Conservation (phyloP, 2,329 filamentous ascomycete species). For the Aspergillus novofumigatus region DNA sequence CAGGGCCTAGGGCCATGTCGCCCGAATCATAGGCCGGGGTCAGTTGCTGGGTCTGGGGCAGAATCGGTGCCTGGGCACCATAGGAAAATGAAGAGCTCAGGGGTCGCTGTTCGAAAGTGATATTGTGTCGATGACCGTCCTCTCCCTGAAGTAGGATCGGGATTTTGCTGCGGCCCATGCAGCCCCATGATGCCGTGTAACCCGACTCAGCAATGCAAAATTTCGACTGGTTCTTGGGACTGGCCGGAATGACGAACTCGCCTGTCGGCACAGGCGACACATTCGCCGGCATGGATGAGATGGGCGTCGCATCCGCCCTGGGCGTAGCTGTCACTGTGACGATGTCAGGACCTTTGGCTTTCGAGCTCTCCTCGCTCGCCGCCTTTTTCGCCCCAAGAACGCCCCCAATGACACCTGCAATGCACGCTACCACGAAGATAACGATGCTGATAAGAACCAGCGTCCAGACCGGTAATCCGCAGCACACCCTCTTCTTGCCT, state of each 20-base stretch:
- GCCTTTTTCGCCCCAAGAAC: conserved; percentile 45
- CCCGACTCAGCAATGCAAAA: conserved; percentile 46
- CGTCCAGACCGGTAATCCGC: conserved; percentile 50
- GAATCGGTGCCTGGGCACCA: conserved; percentile 56
- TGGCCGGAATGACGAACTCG: conserved; percentile 45
- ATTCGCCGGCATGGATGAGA: conserved; percentile 43
- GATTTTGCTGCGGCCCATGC: conserved; percentile 34
- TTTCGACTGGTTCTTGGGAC: conserved; percentile 45
- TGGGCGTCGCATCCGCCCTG: conserved; percentile 49
- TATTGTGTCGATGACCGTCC: conserved; percentile 21
- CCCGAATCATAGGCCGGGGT: conserved; percentile 56
- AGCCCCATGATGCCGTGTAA: conserved; percentile 51
- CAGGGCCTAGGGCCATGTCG: conserved; percentile 54
- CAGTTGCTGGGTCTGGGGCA: conserved; percentile 46
- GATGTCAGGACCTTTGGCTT: conserved; percentile 24
- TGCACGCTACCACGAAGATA: conserved; percentile 46
- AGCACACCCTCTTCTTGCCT: conserved; percentile 42
- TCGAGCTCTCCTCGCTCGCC: conserved; percentile 23
- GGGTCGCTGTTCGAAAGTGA: conserved; percentile 38
- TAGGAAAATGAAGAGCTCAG: conserved; percentile 48
- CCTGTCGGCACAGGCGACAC: conserved; percentile 49
- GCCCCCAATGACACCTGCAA: conserved; percentile 53
- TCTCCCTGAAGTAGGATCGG: conserved; percentile 29
- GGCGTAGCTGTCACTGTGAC: conserved; percentile 48
- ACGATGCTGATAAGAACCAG: conserved; percentile 45